Percentiles rank a stretch among this genome's conserved stretches.
Conservation (phyloP, 495 filamentous ascomycete genomes). For the Penicillium crystallinum region DNA sequence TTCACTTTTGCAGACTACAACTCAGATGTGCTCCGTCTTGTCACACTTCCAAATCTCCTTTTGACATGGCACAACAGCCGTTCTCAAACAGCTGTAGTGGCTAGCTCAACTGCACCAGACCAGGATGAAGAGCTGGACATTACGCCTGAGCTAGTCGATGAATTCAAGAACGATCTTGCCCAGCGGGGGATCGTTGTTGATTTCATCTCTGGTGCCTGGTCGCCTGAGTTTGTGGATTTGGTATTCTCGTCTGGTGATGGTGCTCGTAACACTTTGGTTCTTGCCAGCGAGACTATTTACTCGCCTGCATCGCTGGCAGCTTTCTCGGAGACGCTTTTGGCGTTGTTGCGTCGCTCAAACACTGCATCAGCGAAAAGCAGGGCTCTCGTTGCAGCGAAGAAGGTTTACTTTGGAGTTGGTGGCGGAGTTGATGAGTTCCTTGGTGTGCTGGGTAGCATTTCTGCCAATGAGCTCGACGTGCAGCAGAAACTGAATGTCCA, state of each 20-base stretch:
- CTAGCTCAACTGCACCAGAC: conserved; percentile 9
- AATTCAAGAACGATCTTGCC: conserved; percentile 57
- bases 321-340: conserved; percentile 70
- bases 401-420: conserved; percentile 94
- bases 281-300: conserved; percentile 96
- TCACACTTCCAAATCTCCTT: conserved; percentile 84
- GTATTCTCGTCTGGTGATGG: conserved; percentile 29
- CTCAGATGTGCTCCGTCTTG: conserved; percentile 71
- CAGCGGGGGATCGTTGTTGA: conserved; percentile 54
- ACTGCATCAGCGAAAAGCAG: conserved; percentile 38
- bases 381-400: conserved; percentile 85
- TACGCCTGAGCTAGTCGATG: conserved; percentile 52
- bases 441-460: conserved; percentile 49
- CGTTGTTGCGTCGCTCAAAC: conserved; percentile 53
- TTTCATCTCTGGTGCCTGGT: conserved; percentile 85
- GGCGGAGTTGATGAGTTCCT: conserved; percentile 89
- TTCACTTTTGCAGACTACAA: conserved; percentile 91
- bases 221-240: conserved; percentile 57
- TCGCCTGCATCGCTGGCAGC: conserved; percentile 65
- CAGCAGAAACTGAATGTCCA: conserved; percentile 57
- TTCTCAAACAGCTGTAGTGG: conserved; percentile 10
- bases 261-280: conserved; percentile 45
- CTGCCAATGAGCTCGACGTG: conserved; percentile 53
- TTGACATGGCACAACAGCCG: conserved; percentile 61
- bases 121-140: conserved; percentile 70